Percentiles rank a stretch among this genome's conserved stretches.
Conservation (phyloP, 2,329 filamentous ascomycete genomes). For the Myriosclerotinia duriaeana region DNA sequence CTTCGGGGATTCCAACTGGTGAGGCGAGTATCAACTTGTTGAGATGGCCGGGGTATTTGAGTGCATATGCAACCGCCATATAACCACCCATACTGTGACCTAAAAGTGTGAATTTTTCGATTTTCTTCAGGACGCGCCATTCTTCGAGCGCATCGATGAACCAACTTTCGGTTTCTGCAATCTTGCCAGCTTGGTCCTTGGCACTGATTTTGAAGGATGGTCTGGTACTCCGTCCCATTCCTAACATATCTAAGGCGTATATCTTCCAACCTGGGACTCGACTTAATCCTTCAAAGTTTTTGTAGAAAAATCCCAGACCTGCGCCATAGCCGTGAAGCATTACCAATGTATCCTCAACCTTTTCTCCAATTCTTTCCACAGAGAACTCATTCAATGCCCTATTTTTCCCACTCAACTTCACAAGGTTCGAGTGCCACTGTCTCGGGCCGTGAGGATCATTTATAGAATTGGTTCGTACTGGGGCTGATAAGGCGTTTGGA, state of each 20-base stretch:
- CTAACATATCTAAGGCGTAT: conserved; percentile 90
- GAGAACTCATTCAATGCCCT: conserved; percentile 90
- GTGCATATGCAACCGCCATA: conserved; percentile 87
- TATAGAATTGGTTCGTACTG: conserved; percentile 48
- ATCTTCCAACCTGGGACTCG: conserved; percentile 79
- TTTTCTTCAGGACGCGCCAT: conserved; percentile 84
- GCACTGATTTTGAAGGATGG: conserved; percentile 82
- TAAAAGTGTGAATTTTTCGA: conserved; percentile 89
- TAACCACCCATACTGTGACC: conserved; percentile 95
- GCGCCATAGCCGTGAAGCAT: conserved; percentile 97
- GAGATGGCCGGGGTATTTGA: conserved; percentile 91
- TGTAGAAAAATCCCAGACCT: conserved; percentile 96
- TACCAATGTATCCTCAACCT: conserved; percentile 80
- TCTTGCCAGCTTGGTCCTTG: conserved; percentile 77
- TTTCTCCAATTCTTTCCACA: conserved; percentile 77
- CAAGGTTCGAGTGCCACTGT: conserved; percentile 82
- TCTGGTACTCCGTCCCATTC: conserved; percentile 86
- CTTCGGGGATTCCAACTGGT: conserved; percentile 90
- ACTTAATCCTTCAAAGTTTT: conserved; percentile 89
- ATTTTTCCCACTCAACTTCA: conserved; percentile 80
- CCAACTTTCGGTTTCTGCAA: conserved; percentile 88
- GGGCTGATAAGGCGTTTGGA: conserved; percentile 44
- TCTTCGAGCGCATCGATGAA: conserved; percentile 96
- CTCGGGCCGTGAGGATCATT: conserved; percentile 82
- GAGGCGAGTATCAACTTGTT: conserved; percentile 97